phyloP scores from a whole-genome alignment of 441 rosid genomes.

The Adansonia gregorii region DNA sequence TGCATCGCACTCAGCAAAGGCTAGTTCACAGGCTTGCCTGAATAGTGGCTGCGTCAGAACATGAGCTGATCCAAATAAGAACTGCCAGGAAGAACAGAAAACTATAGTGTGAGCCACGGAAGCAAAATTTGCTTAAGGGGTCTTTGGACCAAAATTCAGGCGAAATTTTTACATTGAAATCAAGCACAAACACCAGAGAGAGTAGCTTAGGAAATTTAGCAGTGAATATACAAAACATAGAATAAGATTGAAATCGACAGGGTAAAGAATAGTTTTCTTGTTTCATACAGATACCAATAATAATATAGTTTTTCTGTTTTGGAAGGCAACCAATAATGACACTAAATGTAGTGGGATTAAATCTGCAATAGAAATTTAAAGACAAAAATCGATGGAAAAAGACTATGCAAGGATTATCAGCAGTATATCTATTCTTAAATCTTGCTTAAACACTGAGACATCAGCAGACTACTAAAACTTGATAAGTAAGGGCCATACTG shows the following conservation, averaged over 20 bases:
- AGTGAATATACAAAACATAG: background rate
- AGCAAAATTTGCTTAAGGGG: background rate
- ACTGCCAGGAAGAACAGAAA: conserved; percentile 51
- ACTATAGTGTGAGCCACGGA: background rate
- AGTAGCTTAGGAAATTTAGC: background rate
- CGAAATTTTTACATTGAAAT: background rate
- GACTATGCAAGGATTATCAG: background rate
- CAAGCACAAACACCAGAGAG: conserved; percentile 8
- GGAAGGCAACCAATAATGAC: background rate
- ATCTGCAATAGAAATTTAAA: background rate
- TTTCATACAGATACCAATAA: background rate
- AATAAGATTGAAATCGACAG: conserved; percentile 12
- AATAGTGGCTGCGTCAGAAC: conserved; percentile 71
- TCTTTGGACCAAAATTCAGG: conserved; percentile 8
- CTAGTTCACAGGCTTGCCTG: conserved; percentile 65
- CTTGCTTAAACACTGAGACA: background rate
- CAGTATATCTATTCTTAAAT: conserved; percentile 2
- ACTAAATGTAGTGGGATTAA: background rate
- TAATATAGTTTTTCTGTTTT: background rate
- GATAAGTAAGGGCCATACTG: background rate
- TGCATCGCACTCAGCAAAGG: conserved; percentile 56
- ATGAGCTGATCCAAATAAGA: conserved; percentile 76
- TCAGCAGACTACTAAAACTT: conserved; percentile 13
- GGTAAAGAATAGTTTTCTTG: background rate
- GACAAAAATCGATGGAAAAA: background rate